Conservation (phyloP, 2,329 filamentous ascomycete species). For the Penicillium sp. region DNA sequence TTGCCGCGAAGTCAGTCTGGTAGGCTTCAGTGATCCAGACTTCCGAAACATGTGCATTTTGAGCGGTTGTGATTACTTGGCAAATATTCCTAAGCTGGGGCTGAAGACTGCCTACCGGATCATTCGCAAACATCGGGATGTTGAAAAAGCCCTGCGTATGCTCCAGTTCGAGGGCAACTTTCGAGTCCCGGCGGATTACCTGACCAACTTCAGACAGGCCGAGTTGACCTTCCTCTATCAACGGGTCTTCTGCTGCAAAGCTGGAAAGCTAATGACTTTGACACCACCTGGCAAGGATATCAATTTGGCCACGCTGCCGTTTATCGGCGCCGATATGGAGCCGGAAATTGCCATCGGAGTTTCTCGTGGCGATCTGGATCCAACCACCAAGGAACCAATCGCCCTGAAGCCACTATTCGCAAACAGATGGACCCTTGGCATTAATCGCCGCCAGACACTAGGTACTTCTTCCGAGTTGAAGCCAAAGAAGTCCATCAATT, state of each 20-base stretch:
- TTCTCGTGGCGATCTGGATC: constrained; percentile 73
- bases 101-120: constrained; percentile 88
- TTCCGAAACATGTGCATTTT: constrained; percentile 94
- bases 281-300: constrained; percentile 57
- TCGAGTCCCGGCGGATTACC: constrained; percentile 69
- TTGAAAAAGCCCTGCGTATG: constrained; percentile 72
- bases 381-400: constrained; percentile 69
- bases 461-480: constrained; percentile 47
- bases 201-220: constrained; percentile 71
- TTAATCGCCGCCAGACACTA: constrained; percentile 35
- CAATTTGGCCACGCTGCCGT: constrained; percentile 63
- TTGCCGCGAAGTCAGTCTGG: constrained; percentile 76
- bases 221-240: constrained; percentile 91
- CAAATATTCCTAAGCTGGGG: constrained; percentile 73
- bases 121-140: constrained; percentile 78
- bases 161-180: constrained; percentile 83
- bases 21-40: constrained; percentile 83
- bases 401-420: constrained; percentile 29
- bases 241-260: constrained; percentile 78
- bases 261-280: constrained; percentile 63
- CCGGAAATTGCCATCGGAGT: constrained; percentile 62
- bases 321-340: constrained; percentile 67
- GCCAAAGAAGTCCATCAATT: constrained; percentile 52
- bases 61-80: constrained; percentile 92
- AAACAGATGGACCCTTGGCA: constrained; percentile 28